Evolutionary conservation across 371 early-diverging fungal genomes (phyloP).

Genomic region (Entomophthora muscae): DNA sequence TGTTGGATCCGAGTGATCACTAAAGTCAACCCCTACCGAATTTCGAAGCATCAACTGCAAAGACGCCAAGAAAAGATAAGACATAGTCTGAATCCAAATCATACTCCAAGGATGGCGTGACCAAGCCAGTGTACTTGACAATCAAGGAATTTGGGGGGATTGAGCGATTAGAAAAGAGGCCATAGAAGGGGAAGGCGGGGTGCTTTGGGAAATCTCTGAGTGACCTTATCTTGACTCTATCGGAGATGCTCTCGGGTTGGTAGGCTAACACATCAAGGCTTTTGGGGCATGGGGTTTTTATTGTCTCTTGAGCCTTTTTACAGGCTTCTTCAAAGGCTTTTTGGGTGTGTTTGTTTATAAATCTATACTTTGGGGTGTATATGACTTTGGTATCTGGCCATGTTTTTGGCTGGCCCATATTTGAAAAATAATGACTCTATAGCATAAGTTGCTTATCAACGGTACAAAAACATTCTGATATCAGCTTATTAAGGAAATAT

Average conservation of each 20-base stretch:
- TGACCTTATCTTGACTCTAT: not conserved
- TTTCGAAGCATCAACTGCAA: constrained; percentile 5
- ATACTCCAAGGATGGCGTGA: not conserved
- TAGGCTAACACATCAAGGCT: not conserved
- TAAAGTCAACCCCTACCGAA: too few relatives aligned
- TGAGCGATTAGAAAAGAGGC: not conserved
- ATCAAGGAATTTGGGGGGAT: not conserved
- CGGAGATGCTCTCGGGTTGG: not conserved
- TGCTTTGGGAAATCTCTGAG: not conserved
- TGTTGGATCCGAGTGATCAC: too few relatives aligned
- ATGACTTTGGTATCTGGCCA: not conserved
- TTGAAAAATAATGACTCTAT: not conserved
- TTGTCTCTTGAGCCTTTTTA: not conserved
- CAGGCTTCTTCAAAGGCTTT: not conserved
- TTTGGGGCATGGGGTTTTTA: not conserved
- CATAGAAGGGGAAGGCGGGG: constrained; percentile 8
- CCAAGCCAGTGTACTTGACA: constrained; percentile 3
- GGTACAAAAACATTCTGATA: too few relatives aligned
- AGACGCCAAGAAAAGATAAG: not conserved
- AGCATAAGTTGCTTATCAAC: too few relatives aligned
- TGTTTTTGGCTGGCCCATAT: not conserved
- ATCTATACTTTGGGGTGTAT: not conserved
- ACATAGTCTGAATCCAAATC: constrained; percentile 2
- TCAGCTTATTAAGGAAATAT: too few relatives aligned
- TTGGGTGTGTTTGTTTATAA: not conserved